These are phyloP conservation scores for Mycothermus thermophilus DNA, from an alignment of 495 filamentous ascomycete genomes.

Conservation along the genomic window DNA sequence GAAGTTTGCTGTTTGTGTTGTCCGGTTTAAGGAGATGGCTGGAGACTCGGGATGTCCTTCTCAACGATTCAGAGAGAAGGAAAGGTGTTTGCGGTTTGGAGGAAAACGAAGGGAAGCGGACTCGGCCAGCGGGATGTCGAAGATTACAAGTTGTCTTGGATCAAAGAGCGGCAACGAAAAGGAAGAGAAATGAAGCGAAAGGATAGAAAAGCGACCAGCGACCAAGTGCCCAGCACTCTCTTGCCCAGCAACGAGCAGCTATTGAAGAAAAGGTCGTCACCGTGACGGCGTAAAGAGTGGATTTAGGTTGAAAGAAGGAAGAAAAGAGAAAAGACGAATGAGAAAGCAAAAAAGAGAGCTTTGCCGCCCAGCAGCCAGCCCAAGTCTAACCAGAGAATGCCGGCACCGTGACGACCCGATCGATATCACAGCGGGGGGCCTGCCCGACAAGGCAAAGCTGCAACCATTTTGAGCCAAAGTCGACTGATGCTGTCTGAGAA, in stretches of 20 bases:
- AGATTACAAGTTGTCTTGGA: not conserved
- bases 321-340: constrained; percentile 1
- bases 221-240: constrained; percentile 11
- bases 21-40: too few relatives aligned
- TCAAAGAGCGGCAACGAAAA: not conserved
- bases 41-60: too few relatives aligned
- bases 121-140: too few relatives aligned
- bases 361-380: too few relatives aligned
- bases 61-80: too few relatives aligned
- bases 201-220: constrained; percentile 8
- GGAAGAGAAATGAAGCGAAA: too few relatives aligned
- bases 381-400: constrained; percentile 1
- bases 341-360: constrained; percentile 1
- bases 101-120: too few relatives aligned
- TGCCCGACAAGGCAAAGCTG: too few relatives aligned
- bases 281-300: constrained; percentile 1
- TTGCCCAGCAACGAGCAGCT: constrained; percentile 3
- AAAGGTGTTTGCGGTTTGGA: too few relatives aligned
- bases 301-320: not conserved
- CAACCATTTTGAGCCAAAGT: too few relatives aligned
- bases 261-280: not conserved
- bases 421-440: too few relatives aligned
- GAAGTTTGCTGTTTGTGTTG: not conserved
- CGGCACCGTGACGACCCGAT: not conserved
- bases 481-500: too few relatives aligned